phyloP scores from a whole-genome alignment of 2,329 filamentous ascomycete species.

The Cladosporium halotolerans region DNA sequence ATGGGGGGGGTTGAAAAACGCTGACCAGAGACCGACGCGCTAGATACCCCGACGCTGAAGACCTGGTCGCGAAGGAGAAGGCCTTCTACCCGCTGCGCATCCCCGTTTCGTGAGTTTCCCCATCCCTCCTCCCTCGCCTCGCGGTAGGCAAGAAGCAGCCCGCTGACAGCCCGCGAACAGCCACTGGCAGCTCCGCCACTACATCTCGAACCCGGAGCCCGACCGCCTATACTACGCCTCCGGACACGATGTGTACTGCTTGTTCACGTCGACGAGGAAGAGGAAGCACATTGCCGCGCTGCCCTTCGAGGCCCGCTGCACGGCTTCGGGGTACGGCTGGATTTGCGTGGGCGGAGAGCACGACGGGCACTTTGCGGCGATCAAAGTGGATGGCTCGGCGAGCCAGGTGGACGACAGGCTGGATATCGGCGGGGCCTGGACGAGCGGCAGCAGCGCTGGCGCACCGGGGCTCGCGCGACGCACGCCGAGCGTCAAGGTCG shows the following conservation, averaged over 20 bases:
- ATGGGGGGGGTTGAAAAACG: too few species aligned
- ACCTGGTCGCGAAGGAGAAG: constrained; percentile 40
- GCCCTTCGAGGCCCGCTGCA: constrained; percentile 66
- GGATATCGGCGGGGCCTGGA: constrained; percentile 4
- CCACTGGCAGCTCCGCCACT: constrained; percentile 83
- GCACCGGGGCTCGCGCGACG: constrained; percentile 40
- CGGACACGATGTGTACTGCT: constrained; percentile 53
- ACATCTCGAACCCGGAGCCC: constrained; percentile 73
- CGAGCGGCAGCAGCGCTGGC: constrained; percentile 1
- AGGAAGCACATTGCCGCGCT: constrained; percentile 67
- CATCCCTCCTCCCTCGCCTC: background rate
- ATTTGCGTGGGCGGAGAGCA: constrained; percentile 81
- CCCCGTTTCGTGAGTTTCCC: constrained; percentile 40
- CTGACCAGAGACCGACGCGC: too few species aligned
- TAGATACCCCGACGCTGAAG: constrained; percentile 42
- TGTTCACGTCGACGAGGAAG: constrained; percentile 63
- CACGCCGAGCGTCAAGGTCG: constrained; percentile 49
- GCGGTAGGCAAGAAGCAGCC: too few species aligned
- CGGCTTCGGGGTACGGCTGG: constrained; percentile 81
- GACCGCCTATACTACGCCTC: constrained; percentile 81
- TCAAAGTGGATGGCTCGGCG: constrained; percentile 49
- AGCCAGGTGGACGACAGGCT: constrained; percentile 6
- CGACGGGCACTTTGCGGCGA: constrained; percentile 77
- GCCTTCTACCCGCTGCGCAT: constrained; percentile 44
- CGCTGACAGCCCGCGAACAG: background rate